These are phyloP conservation scores for Hanseniaspora gamundiae DNA, from an alignment of 1,139 yeast genomes.

Conservation along the genomic window DNA sequence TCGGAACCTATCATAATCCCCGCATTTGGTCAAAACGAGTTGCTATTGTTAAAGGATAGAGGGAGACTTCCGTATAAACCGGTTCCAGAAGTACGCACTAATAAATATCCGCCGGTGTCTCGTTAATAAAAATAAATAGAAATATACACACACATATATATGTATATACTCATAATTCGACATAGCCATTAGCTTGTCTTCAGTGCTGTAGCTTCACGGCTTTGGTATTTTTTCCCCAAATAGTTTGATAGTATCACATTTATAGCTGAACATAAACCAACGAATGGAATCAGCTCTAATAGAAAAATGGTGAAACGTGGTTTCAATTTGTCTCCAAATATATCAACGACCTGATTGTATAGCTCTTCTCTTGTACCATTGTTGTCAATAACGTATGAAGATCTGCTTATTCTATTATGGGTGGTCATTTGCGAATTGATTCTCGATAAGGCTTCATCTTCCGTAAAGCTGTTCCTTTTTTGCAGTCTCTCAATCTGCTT, in stretches of 20 bases:
- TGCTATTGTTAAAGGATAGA: conserved; percentile 22
- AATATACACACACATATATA: not conserved
- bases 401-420: conserved; percentile 40
- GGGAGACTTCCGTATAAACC: conserved; percentile 25
- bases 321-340: conserved; percentile 30
- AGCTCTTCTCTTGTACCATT: conserved; percentile 40
- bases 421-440: conserved; percentile 68
- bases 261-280: conserved; percentile 48
- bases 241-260: conserved; percentile 18
- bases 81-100: conserved; percentile 21
- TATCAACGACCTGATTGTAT: conserved; percentile 33
- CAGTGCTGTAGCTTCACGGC: not conserved
- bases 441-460: conserved; percentile 59
- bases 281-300: conserved; percentile 40
- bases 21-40: conserved; percentile 24
- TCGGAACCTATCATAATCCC: conserved; percentile 20
- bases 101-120: conserved; percentile 17
- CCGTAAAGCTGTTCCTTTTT: conserved; percentile 52
- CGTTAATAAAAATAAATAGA: not conserved
- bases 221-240: conserved; percentile 1
- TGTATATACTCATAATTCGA: not conserved
- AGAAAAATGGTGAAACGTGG: conserved; percentile 24
- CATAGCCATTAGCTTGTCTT: not conserved
- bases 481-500: conserved; percentile 52
- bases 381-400: conserved; percentile 64